A percentile compares a stretch with the other conserved stretches of the same genome.
Evolutionary conservation across 495 filamentous ascomycete species (phyloP).

Genomic region (Penicillium bialowiezense): DNA sequence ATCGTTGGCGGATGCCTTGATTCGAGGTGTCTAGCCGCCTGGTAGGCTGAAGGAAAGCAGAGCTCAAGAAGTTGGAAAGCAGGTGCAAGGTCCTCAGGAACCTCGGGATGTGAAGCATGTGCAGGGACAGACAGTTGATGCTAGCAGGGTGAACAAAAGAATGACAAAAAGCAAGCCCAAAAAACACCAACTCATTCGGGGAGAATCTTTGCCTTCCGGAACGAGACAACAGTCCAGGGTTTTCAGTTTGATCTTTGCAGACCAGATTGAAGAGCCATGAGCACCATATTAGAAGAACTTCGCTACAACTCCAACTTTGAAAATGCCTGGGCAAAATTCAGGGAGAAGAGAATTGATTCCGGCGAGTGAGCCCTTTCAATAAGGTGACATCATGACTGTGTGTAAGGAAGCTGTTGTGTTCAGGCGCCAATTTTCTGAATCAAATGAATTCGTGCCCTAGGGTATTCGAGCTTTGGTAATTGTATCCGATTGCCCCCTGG

Average conservation of each 20-base stretch:
- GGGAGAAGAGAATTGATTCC: constrained; percentile 37
- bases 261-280: constrained; percentile 25
- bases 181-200: constrained; percentile 23
- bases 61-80: constrained; percentile 31
- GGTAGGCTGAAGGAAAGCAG: constrained; percentile 21
- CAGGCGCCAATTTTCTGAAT: constrained; percentile 26
- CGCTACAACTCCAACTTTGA: constrained; percentile 37
- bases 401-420: constrained; percentile 43
- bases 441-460: constrained; percentile 26
- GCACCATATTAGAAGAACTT: constrained; percentile 36
- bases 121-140: constrained; percentile 35
- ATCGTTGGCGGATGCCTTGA: constrained; percentile 54
- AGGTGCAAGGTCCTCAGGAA: constrained; percentile 44
- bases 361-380: constrained; percentile 47
- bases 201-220: constrained; percentile 32
- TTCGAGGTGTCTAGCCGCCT: constrained; percentile 41
- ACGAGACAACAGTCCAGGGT: constrained; percentile 40
- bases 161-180: constrained; percentile 14
- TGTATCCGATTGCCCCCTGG: constrained; percentile 12
- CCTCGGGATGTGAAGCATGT: constrained; percentile 39
- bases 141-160: constrained; percentile 22
- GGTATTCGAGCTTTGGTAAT: constrained; percentile 17
- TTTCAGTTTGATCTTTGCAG: constrained; percentile 16
- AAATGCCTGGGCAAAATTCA: constrained; percentile 27
- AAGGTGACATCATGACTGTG: constrained; percentile 28